Conservation (phyloP, 2,329 filamentous ascomycete species). For the Fusarium phyllophilum region DNA sequence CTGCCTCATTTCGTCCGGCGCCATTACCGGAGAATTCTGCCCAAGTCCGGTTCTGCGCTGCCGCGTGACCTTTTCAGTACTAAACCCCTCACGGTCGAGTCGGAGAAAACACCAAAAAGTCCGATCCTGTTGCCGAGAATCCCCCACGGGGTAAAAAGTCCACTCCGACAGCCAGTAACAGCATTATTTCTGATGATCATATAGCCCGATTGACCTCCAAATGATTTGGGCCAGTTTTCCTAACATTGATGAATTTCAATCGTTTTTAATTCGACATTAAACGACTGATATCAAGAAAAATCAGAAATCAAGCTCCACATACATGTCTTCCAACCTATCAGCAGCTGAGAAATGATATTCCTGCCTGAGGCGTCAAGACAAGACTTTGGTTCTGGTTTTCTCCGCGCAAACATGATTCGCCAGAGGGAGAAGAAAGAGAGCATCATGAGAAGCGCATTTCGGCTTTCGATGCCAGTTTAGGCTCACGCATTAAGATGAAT, state of each 20-base stretch:
- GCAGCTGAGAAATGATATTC: accelerated
- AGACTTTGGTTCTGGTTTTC: not conserved
- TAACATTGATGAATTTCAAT: accelerated
- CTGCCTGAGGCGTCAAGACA: not conserved
- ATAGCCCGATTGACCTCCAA: accelerated
- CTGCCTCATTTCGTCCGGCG: not conserved
- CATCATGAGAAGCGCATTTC: not conserved
- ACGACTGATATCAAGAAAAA: not conserved
- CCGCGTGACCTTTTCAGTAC: not conserved
- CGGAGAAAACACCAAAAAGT: not conserved
- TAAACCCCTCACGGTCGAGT: not conserved
- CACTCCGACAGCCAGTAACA: not conserved
- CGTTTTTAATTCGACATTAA: not conserved
- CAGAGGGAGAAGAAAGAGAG: not conserved
- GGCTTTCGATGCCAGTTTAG: not conserved
- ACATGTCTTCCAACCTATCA: not conserved
- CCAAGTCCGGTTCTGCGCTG: not conserved
- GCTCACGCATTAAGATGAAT: not conserved
- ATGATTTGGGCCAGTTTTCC: accelerated
- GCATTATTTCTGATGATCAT: not conserved
- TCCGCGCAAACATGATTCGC: not conserved
- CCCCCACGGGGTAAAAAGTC: not conserved
- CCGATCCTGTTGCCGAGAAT: not conserved
- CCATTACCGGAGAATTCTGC: not conserved
- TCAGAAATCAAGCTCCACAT: not conserved